Base-by-base conservation (phyloP, 179 eudicot genomes). In the Dionaea muscipula region DNA sequence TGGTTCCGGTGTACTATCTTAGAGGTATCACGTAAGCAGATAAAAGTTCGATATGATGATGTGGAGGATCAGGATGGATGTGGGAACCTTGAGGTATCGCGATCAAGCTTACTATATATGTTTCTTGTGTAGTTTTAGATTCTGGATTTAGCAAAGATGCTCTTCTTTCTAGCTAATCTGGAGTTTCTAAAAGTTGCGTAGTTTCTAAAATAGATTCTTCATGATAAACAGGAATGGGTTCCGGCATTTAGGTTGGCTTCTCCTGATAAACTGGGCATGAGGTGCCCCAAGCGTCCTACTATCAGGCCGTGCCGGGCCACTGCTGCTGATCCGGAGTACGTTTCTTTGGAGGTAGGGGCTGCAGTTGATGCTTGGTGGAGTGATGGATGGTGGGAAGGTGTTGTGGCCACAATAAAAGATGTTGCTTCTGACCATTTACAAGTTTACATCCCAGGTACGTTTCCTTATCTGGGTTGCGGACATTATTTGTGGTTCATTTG, bases 331-430 rank as follows among this genome's bases (percentile, higher is more conserved):
- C 55, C 55, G 2, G 19, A 37, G 18, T 74, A 66, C 31, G 45
- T 25, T 47, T 63, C 55, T 38, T 69, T 77, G 47, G 80, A 69
- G 61, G 73, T 85, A 50, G 99, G 99, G 27, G 64, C 68, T 56
- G 72, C 86, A 2, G 93, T 88, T 17, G 99, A 93, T 65, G 86
- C 83, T 13, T 84, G 99, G 99, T 81, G 93, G 95, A 67, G 78
- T 21, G 82, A 81, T 68, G 95, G 95, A 56, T 93, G 96, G 96
- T 93, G 95, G 94, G 96, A 91, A 84, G 93, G 89, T 36, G 79
- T 88, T 43, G 67, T 91, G 21, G 70, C 77, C 57, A 75, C 76
- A 36, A 56, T 65, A 14, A 57, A 56, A 28, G 47, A 49, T 18
- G 59, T 56, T 27, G 72, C 26, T 46, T 61, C 65, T 57, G 77